A percentile compares a stretch with the other conserved stretches of the same genome.
phyloP scores from a whole-genome alignment of 139 green algal genomes.

The Desmodesmus armatus region DNA sequence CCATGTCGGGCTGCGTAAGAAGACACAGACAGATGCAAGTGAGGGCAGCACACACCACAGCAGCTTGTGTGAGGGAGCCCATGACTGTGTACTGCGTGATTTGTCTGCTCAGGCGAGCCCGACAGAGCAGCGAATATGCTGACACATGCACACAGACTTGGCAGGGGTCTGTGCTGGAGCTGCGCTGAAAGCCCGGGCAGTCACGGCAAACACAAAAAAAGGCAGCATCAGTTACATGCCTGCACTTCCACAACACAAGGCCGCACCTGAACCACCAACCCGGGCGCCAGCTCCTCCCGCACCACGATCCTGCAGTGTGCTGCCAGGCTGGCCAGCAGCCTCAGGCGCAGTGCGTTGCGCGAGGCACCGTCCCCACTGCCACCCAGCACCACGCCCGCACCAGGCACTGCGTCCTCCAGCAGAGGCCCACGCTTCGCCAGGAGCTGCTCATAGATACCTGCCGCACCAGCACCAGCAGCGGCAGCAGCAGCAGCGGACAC shows the following conservation, averaged over 20 bases:
- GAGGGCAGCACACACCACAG: not conserved
- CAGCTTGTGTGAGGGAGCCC: too few relatives aligned
- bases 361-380: conserved; percentile 52
- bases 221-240: too few relatives aligned
- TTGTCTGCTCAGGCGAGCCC: too few relatives aligned
- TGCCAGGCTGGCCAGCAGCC: conserved; percentile 42
- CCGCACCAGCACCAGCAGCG: too few relatives aligned
- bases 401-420: conserved; percentile 3
- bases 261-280: conserved; percentile 25
- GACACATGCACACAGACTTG: too few relatives aligned
- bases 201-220: too few relatives aligned
- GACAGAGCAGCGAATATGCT: too few relatives aligned
- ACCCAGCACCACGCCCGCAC: conserved; percentile 50
- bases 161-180: too few relatives aligned
- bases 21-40: not conserved
- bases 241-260: not conserved
- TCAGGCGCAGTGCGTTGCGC: conserved; percentile 19
- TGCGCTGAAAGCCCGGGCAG: too few relatives aligned
- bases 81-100: too few relatives aligned
- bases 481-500: too few relatives aligned
- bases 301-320: conserved; percentile 7
- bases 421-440: conserved; percentile 33
- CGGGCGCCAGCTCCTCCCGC: conserved; percentile 27
- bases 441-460: conserved; percentile 60
- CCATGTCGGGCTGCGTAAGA: conserved; percentile 17